These are phyloP conservation scores for Emmonsiellopsis sp. DNA, from an alignment of 2,329 filamentous ascomycete species.

Conservation along the genomic window DNA sequence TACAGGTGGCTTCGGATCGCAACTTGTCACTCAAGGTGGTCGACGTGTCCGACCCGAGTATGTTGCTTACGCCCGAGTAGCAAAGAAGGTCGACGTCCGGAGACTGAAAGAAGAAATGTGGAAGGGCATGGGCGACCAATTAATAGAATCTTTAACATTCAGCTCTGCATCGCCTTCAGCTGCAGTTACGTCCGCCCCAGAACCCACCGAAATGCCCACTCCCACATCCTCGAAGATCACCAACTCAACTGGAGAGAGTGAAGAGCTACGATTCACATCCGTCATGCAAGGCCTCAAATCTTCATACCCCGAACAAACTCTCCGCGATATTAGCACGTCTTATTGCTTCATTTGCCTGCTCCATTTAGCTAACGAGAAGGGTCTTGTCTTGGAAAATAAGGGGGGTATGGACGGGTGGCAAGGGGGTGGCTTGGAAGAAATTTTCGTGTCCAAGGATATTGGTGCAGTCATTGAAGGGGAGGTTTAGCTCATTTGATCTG, in stretches of 20 bases:
- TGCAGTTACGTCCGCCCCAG: constrained; percentile 4
- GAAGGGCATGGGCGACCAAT: constrained; percentile 47
- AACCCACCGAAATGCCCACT: constrained; percentile 10
- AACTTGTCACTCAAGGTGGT: constrained; percentile 53
- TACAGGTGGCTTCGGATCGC: constrained; percentile 50
- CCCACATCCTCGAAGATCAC: constrained; percentile 27
- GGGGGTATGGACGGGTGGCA: constrained; percentile 12
- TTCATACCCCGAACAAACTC: constrained; percentile 75
- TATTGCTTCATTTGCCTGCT: constrained; percentile 88
- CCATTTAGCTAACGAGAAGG: constrained; percentile 89
- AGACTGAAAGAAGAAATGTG: constrained; percentile 57
- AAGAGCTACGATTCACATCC: constrained; percentile 69
- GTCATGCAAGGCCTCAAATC: constrained; percentile 82
- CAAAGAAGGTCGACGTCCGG: constrained; percentile 58
- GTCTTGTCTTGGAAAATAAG: constrained; percentile 62
- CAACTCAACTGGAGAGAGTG: constrained; percentile 28
- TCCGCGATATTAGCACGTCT: constrained; percentile 91
- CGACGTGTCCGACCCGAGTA: constrained; percentile 52
- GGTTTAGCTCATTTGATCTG: constrained; percentile 1
- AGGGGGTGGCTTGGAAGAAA: constrained; percentile 31
- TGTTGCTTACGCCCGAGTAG: constrained; percentile 55
- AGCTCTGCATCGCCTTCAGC: constrained; percentile 13
- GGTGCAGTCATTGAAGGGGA: constrained; percentile 22
- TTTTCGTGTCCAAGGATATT: constrained; percentile 31
- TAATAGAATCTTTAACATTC: constrained; percentile 26